phyloP scores from a whole-genome alignment of 2,329 filamentous ascomycete genomes.

The Magnaporthiopsis incrustans region DNA sequence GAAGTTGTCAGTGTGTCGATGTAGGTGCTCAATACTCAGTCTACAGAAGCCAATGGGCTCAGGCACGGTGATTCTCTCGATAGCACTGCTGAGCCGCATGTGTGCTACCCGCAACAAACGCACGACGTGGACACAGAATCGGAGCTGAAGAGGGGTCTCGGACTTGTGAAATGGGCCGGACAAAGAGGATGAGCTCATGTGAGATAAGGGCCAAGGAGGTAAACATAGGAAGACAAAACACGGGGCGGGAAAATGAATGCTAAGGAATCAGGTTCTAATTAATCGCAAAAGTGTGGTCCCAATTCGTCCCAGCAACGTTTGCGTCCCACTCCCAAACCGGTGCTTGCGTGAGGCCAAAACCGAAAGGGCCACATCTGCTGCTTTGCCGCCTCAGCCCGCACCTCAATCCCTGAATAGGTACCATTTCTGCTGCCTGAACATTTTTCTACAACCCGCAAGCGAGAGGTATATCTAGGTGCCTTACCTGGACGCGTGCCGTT shows the following conservation, averaged over 20 bases:
- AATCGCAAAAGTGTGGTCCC: background rate
- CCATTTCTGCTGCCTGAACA: too few species aligned
- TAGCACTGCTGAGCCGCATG: background rate
- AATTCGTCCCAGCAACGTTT: background rate
- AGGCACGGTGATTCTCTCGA: background rate
- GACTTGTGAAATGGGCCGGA: background rate
- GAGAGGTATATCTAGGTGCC: background rate
- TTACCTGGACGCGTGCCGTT: background rate
- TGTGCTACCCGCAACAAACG: too few species aligned
- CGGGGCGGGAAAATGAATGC: background rate
- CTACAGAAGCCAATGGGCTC: too few species aligned
- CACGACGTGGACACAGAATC: too few species aligned
- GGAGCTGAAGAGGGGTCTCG: too few species aligned
- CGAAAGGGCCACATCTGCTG: background rate
- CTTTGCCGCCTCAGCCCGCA: background rate
- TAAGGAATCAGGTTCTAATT: background rate
- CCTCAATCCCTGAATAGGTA: too few species aligned
- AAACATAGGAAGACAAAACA: background rate
- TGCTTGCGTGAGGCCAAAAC: background rate
- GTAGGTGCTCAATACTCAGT: too few species aligned
- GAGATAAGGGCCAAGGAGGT: background rate
- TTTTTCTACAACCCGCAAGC: too few species aligned
- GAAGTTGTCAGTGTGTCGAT: background rate
- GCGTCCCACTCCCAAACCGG: background rate
- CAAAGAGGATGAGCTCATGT: background rate